A percentile compares a stretch with the other conserved stretches of the same genome.
phyloP scores from a whole-genome alignment of 148 eudicot genomes.

The Fagopyrum homotropicum region DNA sequence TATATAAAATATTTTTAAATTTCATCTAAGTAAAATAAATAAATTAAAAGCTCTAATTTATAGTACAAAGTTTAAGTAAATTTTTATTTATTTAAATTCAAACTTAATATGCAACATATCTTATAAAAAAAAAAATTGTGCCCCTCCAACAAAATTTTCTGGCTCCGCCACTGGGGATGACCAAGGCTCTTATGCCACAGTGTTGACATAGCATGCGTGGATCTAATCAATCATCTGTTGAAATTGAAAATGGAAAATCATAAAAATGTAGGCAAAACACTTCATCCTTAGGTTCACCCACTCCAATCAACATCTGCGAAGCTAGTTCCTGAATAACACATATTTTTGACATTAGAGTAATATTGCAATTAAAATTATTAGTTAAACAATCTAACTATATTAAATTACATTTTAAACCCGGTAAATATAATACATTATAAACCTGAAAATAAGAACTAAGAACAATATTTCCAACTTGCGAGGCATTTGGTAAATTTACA shows the following conservation, averaged over 20 bases:
- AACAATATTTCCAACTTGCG: not conserved
- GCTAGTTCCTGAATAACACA: not conserved
- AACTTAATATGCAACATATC: too few species aligned
- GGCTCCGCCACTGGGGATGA: too few species aligned
- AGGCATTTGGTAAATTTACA: not conserved
- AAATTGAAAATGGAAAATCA: not conserved
- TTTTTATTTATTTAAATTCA: too few species aligned
- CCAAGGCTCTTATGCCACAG: too few species aligned
- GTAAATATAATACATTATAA: not conserved
- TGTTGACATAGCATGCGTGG: too few species aligned
- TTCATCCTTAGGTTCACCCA: not conserved
- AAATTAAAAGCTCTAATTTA: too few species aligned
- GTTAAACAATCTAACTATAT: not conserved
- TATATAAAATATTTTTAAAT: too few species aligned
- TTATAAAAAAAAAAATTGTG: too few species aligned
- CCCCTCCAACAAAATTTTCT: too few species aligned
- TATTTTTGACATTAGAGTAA: not conserved
- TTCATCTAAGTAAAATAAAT: too few species aligned
- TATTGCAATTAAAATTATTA: not conserved
- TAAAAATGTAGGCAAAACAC: not conserved
- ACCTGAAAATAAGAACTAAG: not conserved
- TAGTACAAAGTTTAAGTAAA: too few species aligned
- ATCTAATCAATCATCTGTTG: too few species aligned
- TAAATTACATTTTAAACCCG: not conserved
- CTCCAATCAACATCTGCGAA: not conserved